Percentiles rank a stretch among this genome's conserved stretches.
phyloP scores from a whole-genome alignment of 768 basidiomycete species.

The Auricularia cornea region DNA sequence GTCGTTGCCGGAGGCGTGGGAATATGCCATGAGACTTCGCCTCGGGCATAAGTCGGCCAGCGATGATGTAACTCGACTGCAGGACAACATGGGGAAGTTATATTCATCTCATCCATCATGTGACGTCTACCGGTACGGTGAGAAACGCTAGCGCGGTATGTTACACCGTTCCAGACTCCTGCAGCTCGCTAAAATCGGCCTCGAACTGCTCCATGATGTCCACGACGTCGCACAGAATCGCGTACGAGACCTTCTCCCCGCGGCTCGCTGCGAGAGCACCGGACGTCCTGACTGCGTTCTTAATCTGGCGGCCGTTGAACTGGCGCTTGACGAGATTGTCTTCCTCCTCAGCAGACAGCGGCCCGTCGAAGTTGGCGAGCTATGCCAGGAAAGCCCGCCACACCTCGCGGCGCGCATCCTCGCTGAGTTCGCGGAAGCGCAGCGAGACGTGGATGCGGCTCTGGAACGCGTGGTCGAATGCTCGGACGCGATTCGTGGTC shows the following conservation, averaged over 20 bases:
- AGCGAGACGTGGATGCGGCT: slow-evolving; percentile 30
- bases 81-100: too few species aligned
- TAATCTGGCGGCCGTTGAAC: slow-evolving; percentile 60
- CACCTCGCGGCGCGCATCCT: slow-evolving; percentile 48
- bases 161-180: too few species aligned
- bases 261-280: slow-evolving; percentile 46
- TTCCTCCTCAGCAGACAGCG: slow-evolving; percentile 36
- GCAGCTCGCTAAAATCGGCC: not conserved
- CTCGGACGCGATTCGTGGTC: slow-evolving; percentile 31
- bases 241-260: slow-evolving; percentile 36
- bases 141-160: too few species aligned
- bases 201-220: slow-evolving; percentile 43
- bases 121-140: too few species aligned
- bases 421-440: slow-evolving; percentile 50
- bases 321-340: slow-evolving; percentile 38
- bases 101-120: too few species aligned
- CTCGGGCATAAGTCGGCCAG: too few species aligned
- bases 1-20: too few species aligned
- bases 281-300: slow-evolving; percentile 62
- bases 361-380: slow-evolving; percentile 14
- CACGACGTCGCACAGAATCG: slow-evolving; percentile 27
- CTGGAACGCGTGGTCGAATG: slow-evolving; percentile 30
- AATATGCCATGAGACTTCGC: too few species aligned
- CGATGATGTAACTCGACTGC: too few species aligned
- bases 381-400: slow-evolving; percentile 55